Evolutionary conservation across 768 basidiomycete species (phyloP), one percentile per base, ranked within the genome.

Genomic region (Leccinum subtestaceum): DNA sequence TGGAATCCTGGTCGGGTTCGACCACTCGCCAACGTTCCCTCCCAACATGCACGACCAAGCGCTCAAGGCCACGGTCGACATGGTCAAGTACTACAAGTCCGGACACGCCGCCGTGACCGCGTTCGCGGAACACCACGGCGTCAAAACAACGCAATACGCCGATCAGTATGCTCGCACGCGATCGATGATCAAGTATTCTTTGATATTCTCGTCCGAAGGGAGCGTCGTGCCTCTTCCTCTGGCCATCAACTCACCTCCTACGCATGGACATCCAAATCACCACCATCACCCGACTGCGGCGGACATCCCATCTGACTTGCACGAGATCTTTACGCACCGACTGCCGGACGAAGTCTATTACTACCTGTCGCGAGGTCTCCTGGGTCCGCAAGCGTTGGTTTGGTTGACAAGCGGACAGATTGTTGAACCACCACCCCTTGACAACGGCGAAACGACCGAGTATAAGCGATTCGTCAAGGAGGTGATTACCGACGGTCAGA

Each of bases 271-370:
- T 55, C 77, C 81, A 23, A 82, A 80, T 63, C 83, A 85, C 67
- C 83, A 85, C 61, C 84, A 86, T 64, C 85, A 88, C 60, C 84
- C 89, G 45, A 93, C 92, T 0, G 84, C 89, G 0, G 86, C 88
- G 27, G 97, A 98, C 68, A 87, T 98, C 58, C 97, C 97, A 3
- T 72, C 76, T 52, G 96, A 98, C 74, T 77, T 99, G 40, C 91
- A 96, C 70, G 94, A 97, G 55, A 91, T 98, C 60, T 98, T 98
- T 77, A 95, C 94, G 10, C 79, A 92, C 73, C 88, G 94, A 48
- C 81, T 99, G 25, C 96, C 96, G 1, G 97, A 98, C 72, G 95
- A 98, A 71, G 82, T 98, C 59, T 98, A 95, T 77, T 98, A 88
- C 74, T 97, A 98, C 72, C 83, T 98, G 63, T 97, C 94, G 40